These are phyloP conservation scores for Venturia effusa DNA, from an alignment of 2,329 filamentous ascomycete species.

Conservation along the genomic window DNA sequence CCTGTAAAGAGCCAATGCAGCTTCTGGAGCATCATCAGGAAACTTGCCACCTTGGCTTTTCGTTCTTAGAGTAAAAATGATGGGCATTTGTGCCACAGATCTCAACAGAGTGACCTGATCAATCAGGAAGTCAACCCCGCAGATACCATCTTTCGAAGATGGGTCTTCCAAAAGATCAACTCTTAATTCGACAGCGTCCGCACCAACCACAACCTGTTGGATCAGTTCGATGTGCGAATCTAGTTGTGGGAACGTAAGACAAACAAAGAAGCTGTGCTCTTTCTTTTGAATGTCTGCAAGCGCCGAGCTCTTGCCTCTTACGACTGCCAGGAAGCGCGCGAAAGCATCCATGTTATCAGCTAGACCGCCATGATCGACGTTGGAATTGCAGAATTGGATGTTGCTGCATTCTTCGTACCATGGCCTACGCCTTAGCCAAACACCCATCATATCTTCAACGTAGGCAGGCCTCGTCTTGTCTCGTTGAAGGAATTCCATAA, in stretches of 20 bases:
- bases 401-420: conserved; percentile 94
- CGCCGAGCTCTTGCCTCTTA: conserved; percentile 49
- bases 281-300: conserved; percentile 52
- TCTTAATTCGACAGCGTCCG: conserved; percentile 88
- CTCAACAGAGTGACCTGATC: conserved; percentile 74
- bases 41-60: conserved; percentile 79
- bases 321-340: conserved; percentile 56
- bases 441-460: conserved; percentile 79
- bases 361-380: conserved; percentile 37
- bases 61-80: conserved; percentile 89
- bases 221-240: conserved; percentile 52
- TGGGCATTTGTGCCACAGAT: conserved; percentile 58
- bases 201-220: conserved; percentile 65
- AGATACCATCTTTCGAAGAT: conserved; percentile 43
- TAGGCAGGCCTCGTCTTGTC: conserved; percentile 91
- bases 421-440: conserved; percentile 78
- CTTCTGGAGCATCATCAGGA: conserved; percentile 62
- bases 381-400: conserved; percentile 81
- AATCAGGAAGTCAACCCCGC: conserved; percentile 63
- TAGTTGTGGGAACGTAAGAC: conserved; percentile 72
- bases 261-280: conserved; percentile 79
- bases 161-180: conserved; percentile 79
- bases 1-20: conserved; percentile 63
- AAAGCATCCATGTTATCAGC: conserved; percentile 56
- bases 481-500: conserved; percentile 77